Evolutionary conservation across 495 filamentous ascomycete genomes (phyloP), one percentile per base, ranked within the genome.

Genomic region (Neurospora sp.): DNA sequence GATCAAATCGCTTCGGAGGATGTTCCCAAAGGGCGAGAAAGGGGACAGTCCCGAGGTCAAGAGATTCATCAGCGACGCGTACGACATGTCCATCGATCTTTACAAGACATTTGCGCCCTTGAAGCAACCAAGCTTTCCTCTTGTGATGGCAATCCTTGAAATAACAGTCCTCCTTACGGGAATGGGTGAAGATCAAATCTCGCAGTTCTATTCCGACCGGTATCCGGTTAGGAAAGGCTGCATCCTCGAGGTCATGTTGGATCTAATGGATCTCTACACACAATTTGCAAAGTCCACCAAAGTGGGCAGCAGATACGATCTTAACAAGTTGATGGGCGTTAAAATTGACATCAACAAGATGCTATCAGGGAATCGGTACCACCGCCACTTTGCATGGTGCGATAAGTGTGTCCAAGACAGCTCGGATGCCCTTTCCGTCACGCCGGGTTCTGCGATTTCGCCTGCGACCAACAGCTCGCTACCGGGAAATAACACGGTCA

Each of bases 81-180:
- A 92, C 81, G 89, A 91, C 78, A 92, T 97, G 75, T 91, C 90
- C 14, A 86, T 94, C 70, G 96, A 99, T 81, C 83, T 97, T 20
- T 96, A 98, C 80, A 92, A 94, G 75, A 99, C 96, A 4, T 96
- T 93, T 80, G 90, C 92, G 7, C 96, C 95, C 20, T 84, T 98
- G 41, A 98, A 98, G 82, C 93, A 97, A 73, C 90, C 89, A 0
- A 90, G 91, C 5, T 86, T 89, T 22, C 91, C 92, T 4, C 89
- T 97, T 83, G 93, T 94, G 4, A 84, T 96, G 68, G 90, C 89
- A n/a, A 89, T 92, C 76, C 82, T 97, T 3, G 93, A 96, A 80
- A 88, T 98, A 45, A 90, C 94, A 2, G 86, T 89, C 2, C 87
- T 92, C 35, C 79, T 98, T 37, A 82, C 87, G 70, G 87, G 86